These are phyloP conservation scores for Claviceps sp. DNA, from an alignment of 2,329 filamentous ascomycete species.

Conservation along the genomic window DNA sequence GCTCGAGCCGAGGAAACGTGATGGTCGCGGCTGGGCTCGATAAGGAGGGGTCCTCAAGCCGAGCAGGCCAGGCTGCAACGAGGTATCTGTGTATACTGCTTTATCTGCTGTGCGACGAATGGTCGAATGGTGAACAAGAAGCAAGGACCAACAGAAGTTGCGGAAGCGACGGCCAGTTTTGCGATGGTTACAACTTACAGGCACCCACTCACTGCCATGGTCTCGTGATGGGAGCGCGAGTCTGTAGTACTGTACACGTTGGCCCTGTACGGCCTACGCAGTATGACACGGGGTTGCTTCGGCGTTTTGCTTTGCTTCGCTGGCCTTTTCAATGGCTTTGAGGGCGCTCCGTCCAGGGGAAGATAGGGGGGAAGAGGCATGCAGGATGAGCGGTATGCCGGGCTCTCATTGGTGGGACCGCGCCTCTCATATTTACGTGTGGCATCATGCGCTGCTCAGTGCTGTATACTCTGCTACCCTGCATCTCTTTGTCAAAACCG, in stretches of 20 bases:
- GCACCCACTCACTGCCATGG: not conserved
- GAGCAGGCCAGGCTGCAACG: not conserved
- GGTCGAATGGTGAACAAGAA: not conserved
- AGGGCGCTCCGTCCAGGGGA: not conserved
- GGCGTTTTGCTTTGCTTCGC: not conserved
- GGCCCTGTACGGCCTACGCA: not conserved
- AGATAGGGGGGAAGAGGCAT: not conserved
- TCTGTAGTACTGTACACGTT: not conserved
- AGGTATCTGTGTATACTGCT: not conserved
- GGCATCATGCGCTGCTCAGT: no score
- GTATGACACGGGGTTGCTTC: no score
- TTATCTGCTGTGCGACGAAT: no score
- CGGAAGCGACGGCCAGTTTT: not conserved
- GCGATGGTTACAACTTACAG: not conserved
- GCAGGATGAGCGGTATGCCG: not conserved
- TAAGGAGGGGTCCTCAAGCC: slow-evolving; percentile 3
- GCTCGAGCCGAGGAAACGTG: slow-evolving; percentile 2
- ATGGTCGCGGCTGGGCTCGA: not conserved
- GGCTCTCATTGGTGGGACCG: not conserved
- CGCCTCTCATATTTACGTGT: not conserved
- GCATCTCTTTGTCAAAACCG: no score
- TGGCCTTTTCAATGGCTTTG: slow-evolving; percentile 9
- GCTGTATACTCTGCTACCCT: no score
- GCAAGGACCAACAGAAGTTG: not conserved
- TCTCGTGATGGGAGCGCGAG: not conserved